Evolutionary conservation across 176 grass and related monocot genomes (phyloP).

Genomic region (Aegilops bicornis): DNA sequence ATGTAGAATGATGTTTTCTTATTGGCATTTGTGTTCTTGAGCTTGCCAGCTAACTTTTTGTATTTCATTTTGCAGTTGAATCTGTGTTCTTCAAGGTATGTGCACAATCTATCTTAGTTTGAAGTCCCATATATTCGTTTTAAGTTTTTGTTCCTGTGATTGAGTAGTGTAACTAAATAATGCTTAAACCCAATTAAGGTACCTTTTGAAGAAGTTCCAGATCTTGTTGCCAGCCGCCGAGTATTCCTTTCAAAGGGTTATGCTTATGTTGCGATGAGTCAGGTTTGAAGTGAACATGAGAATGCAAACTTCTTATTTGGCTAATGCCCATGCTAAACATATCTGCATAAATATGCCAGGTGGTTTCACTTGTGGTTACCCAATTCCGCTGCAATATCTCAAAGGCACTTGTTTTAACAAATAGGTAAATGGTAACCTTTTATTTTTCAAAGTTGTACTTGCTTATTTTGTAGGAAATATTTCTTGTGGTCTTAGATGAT

Average conservation of each 20-base stretch:
- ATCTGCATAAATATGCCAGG: conserved; percentile 49
- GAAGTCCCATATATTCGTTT: neutral
- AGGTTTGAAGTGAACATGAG: conserved; percentile 47
- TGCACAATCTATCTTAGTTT: conserved; percentile 9
- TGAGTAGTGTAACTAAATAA: conserved; percentile 7
- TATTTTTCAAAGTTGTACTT: conserved; percentile 20
- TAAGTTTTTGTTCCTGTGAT: neutral
- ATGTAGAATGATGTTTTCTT: neutral
- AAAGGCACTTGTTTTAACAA: conserved; percentile 88
- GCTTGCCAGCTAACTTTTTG: conserved; percentile 27
- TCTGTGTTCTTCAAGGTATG: conserved; percentile 86
- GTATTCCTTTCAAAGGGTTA: conserved; percentile 89
- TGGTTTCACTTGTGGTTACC: conserved; percentile 88
- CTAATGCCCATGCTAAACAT: conserved; percentile 12
- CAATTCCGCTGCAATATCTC: conserved; percentile 94
- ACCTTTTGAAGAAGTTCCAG: conserved; percentile 96
- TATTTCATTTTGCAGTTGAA: conserved; percentile 64
- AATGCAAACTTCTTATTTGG: conserved; percentile 21
- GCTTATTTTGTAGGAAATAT: neutral
- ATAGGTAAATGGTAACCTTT: conserved; percentile 52
- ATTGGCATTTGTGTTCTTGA: conserved; percentile 10
- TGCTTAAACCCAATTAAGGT: conserved; percentile 47
- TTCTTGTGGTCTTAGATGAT: neutral
- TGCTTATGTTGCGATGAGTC: conserved; percentile 96
- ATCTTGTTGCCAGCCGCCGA: conserved; percentile 69